Percentiles rank a stretch among this genome's conserved stretches.
phyloP scores from a whole-genome alignment of 2,329 filamentous ascomycete genomes.

The Cryphonectria carpinicola region DNA sequence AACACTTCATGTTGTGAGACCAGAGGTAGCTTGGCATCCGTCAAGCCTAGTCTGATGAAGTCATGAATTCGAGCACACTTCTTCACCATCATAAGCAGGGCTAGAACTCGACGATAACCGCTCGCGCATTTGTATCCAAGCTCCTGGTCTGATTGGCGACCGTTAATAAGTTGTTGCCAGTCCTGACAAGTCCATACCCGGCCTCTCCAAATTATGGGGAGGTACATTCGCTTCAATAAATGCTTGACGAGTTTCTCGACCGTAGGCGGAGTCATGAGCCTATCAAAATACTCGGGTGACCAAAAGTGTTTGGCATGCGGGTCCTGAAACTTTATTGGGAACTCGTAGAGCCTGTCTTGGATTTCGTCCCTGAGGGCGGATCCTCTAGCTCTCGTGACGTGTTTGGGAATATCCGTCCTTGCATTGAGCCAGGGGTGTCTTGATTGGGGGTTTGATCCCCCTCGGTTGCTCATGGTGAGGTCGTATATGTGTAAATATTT shows the following conservation, averaged over 20 bases:
- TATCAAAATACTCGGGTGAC: neutral
- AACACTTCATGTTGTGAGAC: neutral
- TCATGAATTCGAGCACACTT: neutral
- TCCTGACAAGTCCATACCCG: neutral
- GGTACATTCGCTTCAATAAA: neutral
- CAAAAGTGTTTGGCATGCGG: neutral
- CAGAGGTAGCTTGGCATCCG: neutral
- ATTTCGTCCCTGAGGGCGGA: neutral
- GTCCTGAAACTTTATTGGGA: neutral
- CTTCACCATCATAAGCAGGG: neutral
- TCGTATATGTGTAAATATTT: neutral
- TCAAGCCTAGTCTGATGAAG: neutral
- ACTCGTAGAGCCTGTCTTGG: neutral
- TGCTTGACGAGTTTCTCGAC: neutral
- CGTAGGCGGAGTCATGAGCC: neutral
- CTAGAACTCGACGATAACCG: neutral
- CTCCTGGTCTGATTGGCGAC: neutral
- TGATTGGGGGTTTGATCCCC: no score
- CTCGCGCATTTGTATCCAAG: neutral
- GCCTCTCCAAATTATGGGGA: neutral
- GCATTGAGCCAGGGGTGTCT: neutral
- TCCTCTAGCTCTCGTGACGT: neutral
- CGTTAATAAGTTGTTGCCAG: neutral
- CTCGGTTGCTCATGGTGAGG: neutral
- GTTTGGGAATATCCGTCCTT: neutral